Conservation (phyloP, 1,139 yeast genomes). For the Taphrina deformans region DNA sequence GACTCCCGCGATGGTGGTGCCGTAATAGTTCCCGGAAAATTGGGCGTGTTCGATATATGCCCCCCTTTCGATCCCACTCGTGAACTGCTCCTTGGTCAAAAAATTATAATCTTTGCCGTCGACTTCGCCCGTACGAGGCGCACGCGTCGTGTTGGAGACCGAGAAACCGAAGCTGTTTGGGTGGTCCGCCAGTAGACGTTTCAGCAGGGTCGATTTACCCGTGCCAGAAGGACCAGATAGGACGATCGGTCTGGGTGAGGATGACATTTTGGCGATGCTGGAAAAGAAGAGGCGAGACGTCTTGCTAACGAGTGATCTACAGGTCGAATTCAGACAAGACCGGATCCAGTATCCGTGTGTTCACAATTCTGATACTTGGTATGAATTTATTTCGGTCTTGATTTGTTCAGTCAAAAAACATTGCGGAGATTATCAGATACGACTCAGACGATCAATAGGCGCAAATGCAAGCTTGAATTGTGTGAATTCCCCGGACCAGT, state of each 20-base stretch:
- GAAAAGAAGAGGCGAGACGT: conserved; percentile 1
- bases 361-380: no score
- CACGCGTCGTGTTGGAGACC: conserved; percentile 83
- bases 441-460: background rate
- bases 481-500: background rate
- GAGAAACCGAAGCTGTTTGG: conserved; percentile 92
- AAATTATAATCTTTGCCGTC: conserved; percentile 90
- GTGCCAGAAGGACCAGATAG: conserved; percentile 97
- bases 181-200: conserved; percentile 82
- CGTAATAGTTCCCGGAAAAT: conserved; percentile 95
- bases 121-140: conserved; percentile 87
- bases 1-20: conserved; percentile 85
- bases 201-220: conserved; percentile 91
- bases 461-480: background rate
- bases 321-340: no score
- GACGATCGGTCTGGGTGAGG: conserved; percentile 72
- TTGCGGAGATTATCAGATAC: background rate
- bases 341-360: no score
- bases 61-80: conserved; percentile 65
- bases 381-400: background rate
- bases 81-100: conserved; percentile 73
- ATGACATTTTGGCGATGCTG: background rate
- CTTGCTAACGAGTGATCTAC: no score
- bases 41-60: conserved; percentile 97
- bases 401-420: no score